These are phyloP conservation scores for Microstegium vimineum DNA, from an alignment of 176 grass and related monocot genomes.

Conservation along the genomic window DNA sequence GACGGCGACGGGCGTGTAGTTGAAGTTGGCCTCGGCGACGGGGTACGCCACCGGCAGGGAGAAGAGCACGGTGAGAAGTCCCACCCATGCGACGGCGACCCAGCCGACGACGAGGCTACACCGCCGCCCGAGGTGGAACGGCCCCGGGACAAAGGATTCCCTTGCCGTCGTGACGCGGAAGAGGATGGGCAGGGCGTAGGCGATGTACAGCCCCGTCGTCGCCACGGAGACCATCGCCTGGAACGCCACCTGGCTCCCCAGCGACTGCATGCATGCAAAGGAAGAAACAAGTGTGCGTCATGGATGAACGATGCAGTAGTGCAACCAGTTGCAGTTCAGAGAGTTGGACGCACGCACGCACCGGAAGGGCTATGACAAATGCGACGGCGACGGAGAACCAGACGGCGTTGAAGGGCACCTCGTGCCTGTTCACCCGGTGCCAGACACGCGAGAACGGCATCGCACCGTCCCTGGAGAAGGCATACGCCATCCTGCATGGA, in stretches of 20 bases:
- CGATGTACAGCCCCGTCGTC: slow-evolving; percentile 62
- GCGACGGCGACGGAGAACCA: slow-evolving; percentile 51
- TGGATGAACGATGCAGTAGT: no score
- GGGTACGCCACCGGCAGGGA: slow-evolving; percentile 81
- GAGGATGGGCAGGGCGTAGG: slow-evolving; percentile 75
- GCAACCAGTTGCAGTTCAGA: no score
- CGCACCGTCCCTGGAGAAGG: slow-evolving; percentile 66
- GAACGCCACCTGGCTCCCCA: slow-evolving; percentile 70
- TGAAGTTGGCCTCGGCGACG: slow-evolving; percentile 47
- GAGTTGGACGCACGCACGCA: not conserved
- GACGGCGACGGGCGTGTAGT: slow-evolving; percentile 65
- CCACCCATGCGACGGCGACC: slow-evolving; percentile 69
- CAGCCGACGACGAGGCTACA: slow-evolving; percentile 39
- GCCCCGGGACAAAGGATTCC: slow-evolving; percentile 46
- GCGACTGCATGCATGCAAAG: slow-evolving; percentile 39
- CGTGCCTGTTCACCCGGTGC: slow-evolving; percentile 52
- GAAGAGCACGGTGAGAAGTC: slow-evolving; percentile 59
- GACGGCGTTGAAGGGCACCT: slow-evolving; percentile 59
- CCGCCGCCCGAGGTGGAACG: slow-evolving; percentile 48
- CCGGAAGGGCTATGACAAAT: slow-evolving; percentile 58
- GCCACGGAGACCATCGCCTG: slow-evolving; percentile 76
- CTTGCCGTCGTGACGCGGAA: slow-evolving; percentile 61
- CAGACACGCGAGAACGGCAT: slow-evolving; percentile 52
- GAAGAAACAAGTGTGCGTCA: no score
- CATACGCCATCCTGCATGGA: slow-evolving; percentile 57